Evolutionary conservation across 176 grass and related monocot genomes (phyloP), one percentile per base, ranked within the genome.

Genomic region (Canna indica): DNA sequence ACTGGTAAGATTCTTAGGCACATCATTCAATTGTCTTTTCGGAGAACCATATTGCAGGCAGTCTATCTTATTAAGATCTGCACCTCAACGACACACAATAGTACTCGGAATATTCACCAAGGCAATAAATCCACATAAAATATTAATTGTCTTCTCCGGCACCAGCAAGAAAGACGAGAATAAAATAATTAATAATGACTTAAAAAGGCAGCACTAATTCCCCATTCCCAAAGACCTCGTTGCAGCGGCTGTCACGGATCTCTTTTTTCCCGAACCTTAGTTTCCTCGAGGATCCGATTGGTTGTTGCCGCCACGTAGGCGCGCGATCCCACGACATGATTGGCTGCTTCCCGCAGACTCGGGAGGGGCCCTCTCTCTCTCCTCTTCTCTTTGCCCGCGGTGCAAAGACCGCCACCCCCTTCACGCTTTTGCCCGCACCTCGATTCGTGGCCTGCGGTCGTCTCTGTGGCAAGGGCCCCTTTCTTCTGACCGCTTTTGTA

Each of bases 261-360:
- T 54, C 41, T 2, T 54, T n/a, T n/a, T n/a, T n/a, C 50, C n/a
- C 20, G 27, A 80, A 90, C 83, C 87, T 90, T 86, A 83, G 67
- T 68, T 69, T 83, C 75, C 44, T 78, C 83, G 80, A 86, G 50
- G 45, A 67, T 52, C 44, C 54, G 44, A 72, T 79, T 75, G 76
- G 47, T 33, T 39, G 16, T 38, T 28, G 54, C 38, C 72, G 72
- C 72, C 72, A 62, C 57, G 72, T 58, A 44, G 72, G 72, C 72
- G 27, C 68, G 24, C 53, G 78, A 71, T 86, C 85, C 80, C 78
- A 84, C 72, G 20, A 27, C 75, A 84, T 90, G 52, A 87, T 90
- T 79, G 81, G 45, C 52, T 46, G 72, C 27, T 31, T 25, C 54
- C 36, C 41, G 41, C 41, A 36, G 53, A 25, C 15, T 13, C 36